phyloP scores from a whole-genome alignment of 306 rosid genomes.

The Mimosa pudica region DNA sequence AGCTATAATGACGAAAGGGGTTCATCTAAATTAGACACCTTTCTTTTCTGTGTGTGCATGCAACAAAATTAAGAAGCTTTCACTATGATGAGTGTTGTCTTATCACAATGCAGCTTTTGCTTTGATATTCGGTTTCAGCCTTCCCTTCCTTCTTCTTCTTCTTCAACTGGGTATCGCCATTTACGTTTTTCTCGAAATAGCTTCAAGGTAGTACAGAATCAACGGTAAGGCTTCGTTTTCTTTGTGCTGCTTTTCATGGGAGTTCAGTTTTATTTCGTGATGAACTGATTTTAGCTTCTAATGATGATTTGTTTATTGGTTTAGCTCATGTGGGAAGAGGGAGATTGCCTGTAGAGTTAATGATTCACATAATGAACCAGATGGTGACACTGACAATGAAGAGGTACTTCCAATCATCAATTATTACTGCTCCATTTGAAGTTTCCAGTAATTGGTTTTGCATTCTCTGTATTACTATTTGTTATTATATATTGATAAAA shows the following conservation, averaged over 20 bases:
- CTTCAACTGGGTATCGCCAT: slow-evolving; percentile 32
- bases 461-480: slow-evolving; percentile 4
- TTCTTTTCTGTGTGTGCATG: background rate
- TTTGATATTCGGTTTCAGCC: slow-evolving; percentile 62
- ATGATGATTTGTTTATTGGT: slow-evolving; percentile 22
- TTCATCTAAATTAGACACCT: slow-evolving; percentile 45
- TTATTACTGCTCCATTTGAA: background rate
- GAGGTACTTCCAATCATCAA: slow-evolving; percentile 53
- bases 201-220: slow-evolving; percentile 41
- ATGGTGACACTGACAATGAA: slow-evolving; percentile 57
- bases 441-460: background rate
- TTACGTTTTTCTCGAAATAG: slow-evolving; percentile 37
- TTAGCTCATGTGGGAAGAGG: slow-evolving; percentile 44
- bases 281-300: slow-evolving; percentile 5
- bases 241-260: slow-evolving; percentile 3
- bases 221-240: slow-evolving; percentile 44
- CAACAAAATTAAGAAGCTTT: slow-evolving; percentile 13
- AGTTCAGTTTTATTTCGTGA: background rate
- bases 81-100: slow-evolving; percentile 58
- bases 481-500: background rate
- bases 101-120: slow-evolving; percentile 67
- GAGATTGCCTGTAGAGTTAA: slow-evolving; percentile 61
- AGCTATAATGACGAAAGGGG: slow-evolving; percentile 58
- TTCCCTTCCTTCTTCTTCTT: slow-evolving; percentile 25
- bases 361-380: slow-evolving; percentile 61